Evolutionary conservation across 2,329 filamentous ascomycete species (phyloP).

Genomic region (Calycina herbarum): DNA sequence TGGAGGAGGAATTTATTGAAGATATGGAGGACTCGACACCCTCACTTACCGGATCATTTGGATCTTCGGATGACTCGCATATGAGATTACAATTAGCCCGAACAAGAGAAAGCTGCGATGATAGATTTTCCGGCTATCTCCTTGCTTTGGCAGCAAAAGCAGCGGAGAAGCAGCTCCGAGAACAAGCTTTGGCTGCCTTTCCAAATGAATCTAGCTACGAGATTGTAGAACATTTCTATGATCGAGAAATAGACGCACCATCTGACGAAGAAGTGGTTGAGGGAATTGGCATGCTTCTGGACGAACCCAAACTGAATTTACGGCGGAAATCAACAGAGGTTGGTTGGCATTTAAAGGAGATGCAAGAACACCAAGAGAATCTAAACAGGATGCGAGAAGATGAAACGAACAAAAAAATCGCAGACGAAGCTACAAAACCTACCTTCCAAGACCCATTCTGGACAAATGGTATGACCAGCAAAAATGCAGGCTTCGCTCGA

Average conservation of each 20-base stretch:
- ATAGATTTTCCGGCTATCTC: constrained; percentile 73
- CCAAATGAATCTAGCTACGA: constrained; percentile 58
- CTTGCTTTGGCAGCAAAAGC: constrained; percentile 78
- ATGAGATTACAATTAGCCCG: constrained; percentile 43
- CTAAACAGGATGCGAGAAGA: constrained; percentile 36
- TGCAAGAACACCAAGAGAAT: constrained; percentile 39
- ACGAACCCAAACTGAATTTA: constrained; percentile 26
- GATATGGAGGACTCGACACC: constrained; percentile 32
- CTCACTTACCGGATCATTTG: constrained; percentile 35
- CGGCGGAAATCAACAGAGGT: constrained; percentile 36
- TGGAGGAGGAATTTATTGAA: constrained; percentile 36
- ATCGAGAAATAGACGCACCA: constrained; percentile 35
- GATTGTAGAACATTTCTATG: constrained; percentile 40
- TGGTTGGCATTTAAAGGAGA: constrained; percentile 38
- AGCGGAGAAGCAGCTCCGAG: constrained; percentile 76
- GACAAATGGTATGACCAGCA: constrained; percentile 38
- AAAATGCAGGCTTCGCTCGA: constrained; percentile 22
- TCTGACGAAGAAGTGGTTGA: constrained; percentile 38
- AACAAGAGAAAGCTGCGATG: constrained; percentile 71
- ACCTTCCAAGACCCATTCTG: constrained; percentile 38
- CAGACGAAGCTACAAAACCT: constrained; percentile 36
- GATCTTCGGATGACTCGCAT: constrained; percentile 37
- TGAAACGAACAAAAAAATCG: constrained; percentile 36
- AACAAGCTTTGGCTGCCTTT: constrained; percentile 73
- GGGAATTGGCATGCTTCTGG: constrained; percentile 33